These are phyloP conservation scores for Elaeis guineensis DNA, from an alignment of 176 grass and related monocot genomes.

Conservation along the genomic window DNA sequence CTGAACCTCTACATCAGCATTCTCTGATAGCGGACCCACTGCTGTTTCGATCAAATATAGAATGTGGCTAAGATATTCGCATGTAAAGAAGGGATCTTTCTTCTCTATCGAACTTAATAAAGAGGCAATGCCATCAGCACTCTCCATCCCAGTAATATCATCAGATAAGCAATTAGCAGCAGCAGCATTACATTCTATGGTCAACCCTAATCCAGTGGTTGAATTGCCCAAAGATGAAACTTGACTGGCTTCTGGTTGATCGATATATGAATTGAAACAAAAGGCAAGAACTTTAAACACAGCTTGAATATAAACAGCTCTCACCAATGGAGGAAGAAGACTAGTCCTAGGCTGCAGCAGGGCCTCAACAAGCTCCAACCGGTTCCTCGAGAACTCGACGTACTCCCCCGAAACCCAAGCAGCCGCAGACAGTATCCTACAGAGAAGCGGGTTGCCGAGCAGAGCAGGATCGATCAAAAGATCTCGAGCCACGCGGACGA, in stretches of 20 bases:
- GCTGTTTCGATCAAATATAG: constrained; percentile 60
- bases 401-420: constrained; percentile 89
- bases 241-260: constrained; percentile 11
- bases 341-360: constrained; percentile 80
- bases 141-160: constrained; percentile 18
- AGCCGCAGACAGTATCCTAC: constrained; percentile 56
- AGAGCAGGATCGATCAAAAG: constrained; percentile 84
- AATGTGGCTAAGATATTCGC: constrained; percentile 44
- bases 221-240: background rate
- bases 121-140: constrained; percentile 15
- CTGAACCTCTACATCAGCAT: constrained; percentile 73
- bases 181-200: background rate
- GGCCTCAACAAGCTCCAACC: constrained; percentile 78
- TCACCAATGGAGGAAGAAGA: constrained; percentile 53
- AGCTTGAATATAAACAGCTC: constrained; percentile 59
- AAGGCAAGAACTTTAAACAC: constrained; percentile 63
- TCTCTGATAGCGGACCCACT: constrained; percentile 49
- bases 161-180: constrained; percentile 14
- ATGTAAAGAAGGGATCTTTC: constrained; percentile 22
- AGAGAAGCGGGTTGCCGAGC: constrained; percentile 71
- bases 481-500: constrained; percentile 48
- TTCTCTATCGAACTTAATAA: constrained; percentile 14
- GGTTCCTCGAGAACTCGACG: constrained; percentile 56
- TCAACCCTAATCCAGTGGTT: background rate
- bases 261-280: constrained; percentile 45